A percentile compares a stretch with the other conserved stretches of the same genome.
Conservation (phyloP, 108 stramenopile genomes). For the Aurantiochytrium sp. region DNA sequence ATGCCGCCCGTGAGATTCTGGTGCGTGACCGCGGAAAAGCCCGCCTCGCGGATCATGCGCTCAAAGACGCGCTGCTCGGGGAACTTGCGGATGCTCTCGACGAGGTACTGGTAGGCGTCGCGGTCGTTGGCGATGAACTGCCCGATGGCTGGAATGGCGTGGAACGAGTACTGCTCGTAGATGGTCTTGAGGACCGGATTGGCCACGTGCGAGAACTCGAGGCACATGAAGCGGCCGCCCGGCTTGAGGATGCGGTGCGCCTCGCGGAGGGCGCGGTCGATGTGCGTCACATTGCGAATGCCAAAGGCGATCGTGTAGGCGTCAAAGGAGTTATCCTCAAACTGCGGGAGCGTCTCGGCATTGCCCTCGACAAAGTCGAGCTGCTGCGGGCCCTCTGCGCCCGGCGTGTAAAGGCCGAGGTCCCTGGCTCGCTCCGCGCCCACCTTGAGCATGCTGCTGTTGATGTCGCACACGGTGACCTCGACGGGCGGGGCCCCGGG, state of each 20-base stretch:
- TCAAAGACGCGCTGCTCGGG: constrained; percentile 79
- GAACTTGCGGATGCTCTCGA: constrained; percentile 94
- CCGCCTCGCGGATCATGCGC: constrained; percentile 70
- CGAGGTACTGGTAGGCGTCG: constrained; percentile 93
- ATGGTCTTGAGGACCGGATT: constrained; percentile 60
- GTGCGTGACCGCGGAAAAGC: constrained; percentile 69
- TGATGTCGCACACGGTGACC: constrained; percentile 96
- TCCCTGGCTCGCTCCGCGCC: constrained; percentile 65
- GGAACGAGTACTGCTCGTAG: constrained; percentile 86
- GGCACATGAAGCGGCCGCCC: constrained; percentile 93
- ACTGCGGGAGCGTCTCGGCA: constrained; percentile 80
- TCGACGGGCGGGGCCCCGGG: not conserved
- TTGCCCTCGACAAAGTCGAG: constrained; percentile 74
- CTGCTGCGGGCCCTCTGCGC: constrained; percentile 28
- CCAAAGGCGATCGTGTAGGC: constrained; percentile 97
- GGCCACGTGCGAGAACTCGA: constrained; percentile 87
- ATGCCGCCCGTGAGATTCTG: constrained; percentile 82
- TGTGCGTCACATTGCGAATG: constrained; percentile 92
- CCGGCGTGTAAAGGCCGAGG: not conserved
- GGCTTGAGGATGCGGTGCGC: constrained; percentile 81
- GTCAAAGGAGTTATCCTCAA: constrained; percentile 83
- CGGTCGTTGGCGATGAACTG: constrained; percentile 85
- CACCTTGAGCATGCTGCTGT: constrained; percentile 89
- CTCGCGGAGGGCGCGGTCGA: constrained; percentile 73
- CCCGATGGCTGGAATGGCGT: constrained; percentile 86